Evolutionary conservation across 139 green algal genomes (phyloP).

Genomic region (Axilococcus clingmanii): DNA sequence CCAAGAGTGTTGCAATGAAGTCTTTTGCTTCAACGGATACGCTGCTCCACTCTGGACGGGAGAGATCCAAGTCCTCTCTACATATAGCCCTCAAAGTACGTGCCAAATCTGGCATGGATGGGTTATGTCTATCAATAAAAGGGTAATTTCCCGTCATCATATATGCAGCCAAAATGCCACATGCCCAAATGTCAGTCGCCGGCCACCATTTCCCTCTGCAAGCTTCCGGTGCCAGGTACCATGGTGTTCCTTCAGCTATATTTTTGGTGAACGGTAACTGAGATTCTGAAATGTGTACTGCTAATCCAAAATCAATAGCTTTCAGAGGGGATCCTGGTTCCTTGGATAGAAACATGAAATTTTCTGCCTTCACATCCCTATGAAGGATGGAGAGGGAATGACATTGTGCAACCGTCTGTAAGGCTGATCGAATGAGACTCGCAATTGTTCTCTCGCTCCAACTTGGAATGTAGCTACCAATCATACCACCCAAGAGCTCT

Average conservation of each 20-base stretch:
- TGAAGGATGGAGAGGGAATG: conserved; percentile 32
- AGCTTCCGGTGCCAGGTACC: conserved; percentile 68
- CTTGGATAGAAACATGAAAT: conserved; percentile 32
- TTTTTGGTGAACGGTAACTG: conserved; percentile 59
- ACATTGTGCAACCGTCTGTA: conserved; percentile 35
- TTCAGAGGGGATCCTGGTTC: conserved; percentile 29
- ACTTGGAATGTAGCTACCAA: not conserved
- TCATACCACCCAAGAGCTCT: conserved; percentile 21
- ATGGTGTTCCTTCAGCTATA: conserved; percentile 78
- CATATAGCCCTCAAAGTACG: conserved; percentile 21
- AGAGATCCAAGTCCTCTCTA: conserved; percentile 20
- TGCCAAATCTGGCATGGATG: conserved; percentile 19
- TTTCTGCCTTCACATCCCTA: conserved; percentile 39
- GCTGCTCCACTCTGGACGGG: conserved; percentile 2
- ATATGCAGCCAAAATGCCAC: conserved; percentile 70
- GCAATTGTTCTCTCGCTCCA: conserved; percentile 31
- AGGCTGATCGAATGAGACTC: conserved; percentile 21
- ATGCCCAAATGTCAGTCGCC: conserved; percentile 70
- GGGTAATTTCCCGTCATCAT: conserved; percentile 17
- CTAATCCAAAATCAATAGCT: conserved; percentile 46
- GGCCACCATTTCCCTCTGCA: conserved; percentile 57
- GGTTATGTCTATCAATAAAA: conserved; percentile 18
- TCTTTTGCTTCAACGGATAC: conserved; percentile 10
- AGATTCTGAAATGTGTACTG: conserved; percentile 12
- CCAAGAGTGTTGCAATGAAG: conserved; percentile 19